These are phyloP conservation scores for Colletotrichum spinosum DNA, from an alignment of 2,329 filamentous ascomycete species.

Conservation along the genomic window DNA sequence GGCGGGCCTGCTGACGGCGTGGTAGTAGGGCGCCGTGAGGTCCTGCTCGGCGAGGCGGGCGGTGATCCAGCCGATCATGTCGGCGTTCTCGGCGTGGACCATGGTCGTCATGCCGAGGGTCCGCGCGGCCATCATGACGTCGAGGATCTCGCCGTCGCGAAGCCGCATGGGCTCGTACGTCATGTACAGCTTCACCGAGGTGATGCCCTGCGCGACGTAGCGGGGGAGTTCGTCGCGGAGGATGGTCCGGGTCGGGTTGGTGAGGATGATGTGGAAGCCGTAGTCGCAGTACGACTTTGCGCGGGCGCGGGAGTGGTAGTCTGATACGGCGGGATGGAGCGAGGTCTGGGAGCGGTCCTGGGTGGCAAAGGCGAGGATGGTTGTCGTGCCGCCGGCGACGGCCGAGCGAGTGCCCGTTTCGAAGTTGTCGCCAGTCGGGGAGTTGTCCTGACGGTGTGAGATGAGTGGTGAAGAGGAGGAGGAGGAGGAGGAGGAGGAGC, in stretches of 20 bases:
- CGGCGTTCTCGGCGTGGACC: conserved; percentile 66
- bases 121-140: conserved; percentile 60
- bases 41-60: conserved; percentile 60
- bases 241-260: conserved; percentile 55
- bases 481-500: conserved; percentile 37
- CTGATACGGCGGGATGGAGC: conserved; percentile 57
- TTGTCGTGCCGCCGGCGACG: conserved; percentile 69
- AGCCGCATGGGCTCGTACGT: conserved; percentile 63
- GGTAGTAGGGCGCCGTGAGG: conserved; percentile 62
- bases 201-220: conserved; percentile 53
- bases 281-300: conserved; percentile 67
- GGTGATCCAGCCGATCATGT: conserved; percentile 66
- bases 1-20: conserved; percentile 60
- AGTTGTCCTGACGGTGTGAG: conserved; percentile 19
- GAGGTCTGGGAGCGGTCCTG: conserved; percentile 60
- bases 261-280: conserved; percentile 64
- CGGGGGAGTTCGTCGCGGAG: conserved; percentile 50
- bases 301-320: conserved; percentile 58
- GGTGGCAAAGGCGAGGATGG: conserved; percentile 67
- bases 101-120: conserved; percentile 52
- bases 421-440: conserved; percentile 44
- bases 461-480: conserved; percentile 46
- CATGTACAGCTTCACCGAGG: conserved; percentile 65
- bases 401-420: conserved; percentile 63
- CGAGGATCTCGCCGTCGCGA: conserved; percentile 60